phyloP scores from a whole-genome alignment of 2,329 filamentous ascomycete species.

The Trichoderma semiorbis region DNA sequence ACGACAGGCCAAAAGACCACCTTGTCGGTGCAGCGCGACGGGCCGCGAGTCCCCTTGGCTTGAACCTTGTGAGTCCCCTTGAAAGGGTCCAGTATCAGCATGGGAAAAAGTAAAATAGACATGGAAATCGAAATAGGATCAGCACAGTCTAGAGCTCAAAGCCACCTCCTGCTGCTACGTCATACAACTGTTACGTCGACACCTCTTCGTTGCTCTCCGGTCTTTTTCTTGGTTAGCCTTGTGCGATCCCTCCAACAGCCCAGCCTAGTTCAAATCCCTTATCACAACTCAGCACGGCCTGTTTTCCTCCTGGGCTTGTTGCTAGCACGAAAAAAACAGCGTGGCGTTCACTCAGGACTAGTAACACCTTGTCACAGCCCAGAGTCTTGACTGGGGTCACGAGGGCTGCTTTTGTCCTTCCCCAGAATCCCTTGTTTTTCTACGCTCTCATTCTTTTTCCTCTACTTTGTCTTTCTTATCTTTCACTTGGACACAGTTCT shows the following conservation, averaged over 20 bases:
- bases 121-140: background rate
- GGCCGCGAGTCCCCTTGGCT: background rate
- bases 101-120: background rate
- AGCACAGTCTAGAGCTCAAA: background rate
- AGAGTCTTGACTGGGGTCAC: background rate
- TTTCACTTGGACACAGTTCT: background rate
- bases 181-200: background rate
- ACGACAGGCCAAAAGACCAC: background rate
- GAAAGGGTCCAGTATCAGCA: background rate
- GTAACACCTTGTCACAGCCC: background rate
- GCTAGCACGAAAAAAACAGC: background rate
- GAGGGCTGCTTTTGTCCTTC: constrained; percentile 1
- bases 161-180: background rate
- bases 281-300: background rate
- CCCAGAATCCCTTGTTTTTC: background rate
- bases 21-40: background rate
- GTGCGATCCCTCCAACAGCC: background rate
- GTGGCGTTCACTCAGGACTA: constrained; percentile 1
- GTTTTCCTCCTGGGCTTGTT: background rate
- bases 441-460: background rate
- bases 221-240: background rate
- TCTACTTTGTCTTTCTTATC: background rate
- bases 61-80: background rate
- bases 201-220: background rate
- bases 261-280: background rate